Conservation (phyloP, 805 yeast species). For the Candida ficus region DNA sequence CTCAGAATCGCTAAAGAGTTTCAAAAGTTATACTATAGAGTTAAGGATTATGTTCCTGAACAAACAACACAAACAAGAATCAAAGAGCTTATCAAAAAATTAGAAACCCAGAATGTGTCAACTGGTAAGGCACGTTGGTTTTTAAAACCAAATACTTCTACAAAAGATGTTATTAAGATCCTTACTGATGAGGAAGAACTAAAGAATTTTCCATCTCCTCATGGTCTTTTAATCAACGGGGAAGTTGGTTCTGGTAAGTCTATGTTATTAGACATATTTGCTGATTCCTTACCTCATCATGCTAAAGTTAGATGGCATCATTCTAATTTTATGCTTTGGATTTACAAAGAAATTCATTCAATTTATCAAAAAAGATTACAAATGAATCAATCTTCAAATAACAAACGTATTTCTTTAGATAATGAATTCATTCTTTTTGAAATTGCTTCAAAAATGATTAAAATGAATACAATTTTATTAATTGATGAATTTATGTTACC, state of each 20-base stretch:
- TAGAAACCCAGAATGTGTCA: slow-evolving; percentile 21
- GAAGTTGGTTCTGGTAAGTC: slow-evolving; percentile 75
- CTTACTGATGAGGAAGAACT: slow-evolving; percentile 61
- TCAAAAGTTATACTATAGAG: slow-evolving; percentile 53
- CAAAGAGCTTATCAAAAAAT: slow-evolving; percentile 26
- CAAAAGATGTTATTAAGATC: slow-evolving; percentile 40
- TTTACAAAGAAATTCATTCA: slow-evolving; percentile 54
- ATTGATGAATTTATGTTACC: slow-evolving; percentile 76
- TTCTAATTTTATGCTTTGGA: slow-evolving; percentile 64
- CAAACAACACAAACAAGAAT: slow-evolving; percentile 15
- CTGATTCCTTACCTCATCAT: slow-evolving; percentile 54
- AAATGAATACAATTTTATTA: slow-evolving; percentile 51
- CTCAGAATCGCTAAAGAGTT: slow-evolving; percentile 58
- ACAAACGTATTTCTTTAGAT: slow-evolving; percentile 36
- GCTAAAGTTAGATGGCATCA: slow-evolving; percentile 70
- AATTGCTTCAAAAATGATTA: slow-evolving; percentile 59
- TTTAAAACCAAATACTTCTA: slow-evolving; percentile 6
- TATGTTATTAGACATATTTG: slow-evolving; percentile 69
- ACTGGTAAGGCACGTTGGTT: background rate
- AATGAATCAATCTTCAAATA: slow-evolving; percentile 24
- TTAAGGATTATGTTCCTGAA: slow-evolving; percentile 52
- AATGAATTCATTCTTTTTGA: slow-evolving; percentile 63
- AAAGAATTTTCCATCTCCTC: slow-evolving; percentile 50
- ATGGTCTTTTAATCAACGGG: slow-evolving; percentile 58
- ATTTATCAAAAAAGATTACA: slow-evolving; percentile 40